These are phyloP conservation scores for Cladosporium oxysporum DNA, from an alignment of 2,329 filamentous ascomycete genomes.

Conservation along the genomic window DNA sequence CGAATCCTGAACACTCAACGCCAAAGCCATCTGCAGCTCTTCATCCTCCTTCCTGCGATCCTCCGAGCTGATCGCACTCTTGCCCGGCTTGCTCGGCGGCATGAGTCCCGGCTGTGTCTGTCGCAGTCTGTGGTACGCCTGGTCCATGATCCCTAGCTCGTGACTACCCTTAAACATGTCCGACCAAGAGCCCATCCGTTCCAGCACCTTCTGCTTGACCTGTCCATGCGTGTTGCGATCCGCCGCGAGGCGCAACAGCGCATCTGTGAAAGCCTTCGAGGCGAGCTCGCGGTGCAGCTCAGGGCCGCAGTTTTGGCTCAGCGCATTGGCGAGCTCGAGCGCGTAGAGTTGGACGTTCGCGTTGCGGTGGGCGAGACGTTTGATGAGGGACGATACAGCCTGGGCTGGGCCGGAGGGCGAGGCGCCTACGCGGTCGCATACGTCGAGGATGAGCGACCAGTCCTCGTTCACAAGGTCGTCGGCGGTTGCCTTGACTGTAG, in stretches of 20 bases:
- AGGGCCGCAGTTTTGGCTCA: conserved; percentile 88
- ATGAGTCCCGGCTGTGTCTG: conserved; percentile 76
- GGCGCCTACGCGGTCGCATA: conserved; percentile 42
- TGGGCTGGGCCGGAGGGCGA: conserved; percentile 37
- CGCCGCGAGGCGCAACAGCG: conserved; percentile 83
- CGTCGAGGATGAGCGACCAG: conserved; percentile 67
- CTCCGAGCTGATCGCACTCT: conserved; percentile 83
- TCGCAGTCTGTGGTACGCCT: conserved; percentile 88
- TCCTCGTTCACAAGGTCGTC: conserved; percentile 91
- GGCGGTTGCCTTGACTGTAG: conserved; percentile 81
- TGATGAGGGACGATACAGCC: conserved; percentile 85
- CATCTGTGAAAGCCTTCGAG: conserved; percentile 91
- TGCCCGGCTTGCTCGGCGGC: conserved; percentile 82
- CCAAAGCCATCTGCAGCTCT: conserved; percentile 93
- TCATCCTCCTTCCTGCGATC: conserved; percentile 96
- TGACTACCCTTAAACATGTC: conserved; percentile 90
- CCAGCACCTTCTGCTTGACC: conserved; percentile 94
- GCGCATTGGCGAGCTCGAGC: conserved; percentile 86
- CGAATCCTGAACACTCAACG: conserved; percentile 89
- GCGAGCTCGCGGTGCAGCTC: conserved; percentile 86
- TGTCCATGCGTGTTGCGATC: conserved; percentile 94
- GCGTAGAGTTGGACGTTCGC: conserved; percentile 96
- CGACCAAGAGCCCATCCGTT: conserved; percentile 94
- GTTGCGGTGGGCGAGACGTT: conserved; percentile 87
- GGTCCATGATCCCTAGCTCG: conserved; percentile 95